phyloP scores from a whole-genome alignment of 2,329 filamentous ascomycete species.

The Aspergillus brunneoviolaceus region DNA sequence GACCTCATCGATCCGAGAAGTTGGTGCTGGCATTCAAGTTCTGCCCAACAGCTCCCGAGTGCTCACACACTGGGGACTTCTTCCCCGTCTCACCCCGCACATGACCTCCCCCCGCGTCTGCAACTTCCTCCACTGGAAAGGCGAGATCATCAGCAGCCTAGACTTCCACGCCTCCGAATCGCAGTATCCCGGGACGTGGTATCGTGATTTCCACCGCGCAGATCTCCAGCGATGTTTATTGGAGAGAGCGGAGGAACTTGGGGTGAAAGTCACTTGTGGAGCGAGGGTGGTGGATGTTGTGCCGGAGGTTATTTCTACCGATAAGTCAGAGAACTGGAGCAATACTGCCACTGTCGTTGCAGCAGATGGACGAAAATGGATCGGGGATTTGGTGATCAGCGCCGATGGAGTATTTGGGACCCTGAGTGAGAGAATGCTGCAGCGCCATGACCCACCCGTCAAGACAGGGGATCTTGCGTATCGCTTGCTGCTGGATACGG shows the following conservation, averaged over 20 bases:
- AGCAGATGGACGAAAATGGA: conserved; percentile 25
- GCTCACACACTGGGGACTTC: conserved; percentile 43
- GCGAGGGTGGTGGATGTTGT: conserved; percentile 46
- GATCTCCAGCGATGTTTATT: conserved; percentile 53
- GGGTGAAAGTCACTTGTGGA: conserved; percentile 47
- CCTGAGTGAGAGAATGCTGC: conserved; percentile 48
- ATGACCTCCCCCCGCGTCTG: conserved; percentile 45
- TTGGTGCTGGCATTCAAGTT: conserved; percentile 31
- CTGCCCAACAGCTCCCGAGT: conserved; percentile 33
- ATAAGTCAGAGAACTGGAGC: conserved; percentile 21
- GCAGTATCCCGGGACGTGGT: conserved; percentile 41
- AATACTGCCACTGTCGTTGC: conserved; percentile 38
- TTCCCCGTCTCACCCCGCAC: conserved; percentile 38
- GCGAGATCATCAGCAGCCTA: conserved; percentile 49
- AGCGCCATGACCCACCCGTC: conserved; percentile 45
- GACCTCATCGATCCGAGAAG: conserved; percentile 26
- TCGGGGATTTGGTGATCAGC: conserved; percentile 26
- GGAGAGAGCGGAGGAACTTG: conserved; percentile 49
- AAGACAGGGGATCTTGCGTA: conserved; percentile 59
- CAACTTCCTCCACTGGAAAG: conserved; percentile 57
- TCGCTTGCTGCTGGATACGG: conserved; percentile 51
- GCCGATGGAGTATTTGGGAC: conserved; percentile 32
- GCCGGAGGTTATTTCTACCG: conserved; percentile 17
- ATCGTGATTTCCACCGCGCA: conserved; percentile 57
- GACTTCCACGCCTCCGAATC: conserved; percentile 47